Evolutionary conservation across 2,329 filamentous ascomycete species (phyloP), one percentile per base, ranked within the genome.

Genomic region (Colletotrichum lindemuthianum): DNA sequence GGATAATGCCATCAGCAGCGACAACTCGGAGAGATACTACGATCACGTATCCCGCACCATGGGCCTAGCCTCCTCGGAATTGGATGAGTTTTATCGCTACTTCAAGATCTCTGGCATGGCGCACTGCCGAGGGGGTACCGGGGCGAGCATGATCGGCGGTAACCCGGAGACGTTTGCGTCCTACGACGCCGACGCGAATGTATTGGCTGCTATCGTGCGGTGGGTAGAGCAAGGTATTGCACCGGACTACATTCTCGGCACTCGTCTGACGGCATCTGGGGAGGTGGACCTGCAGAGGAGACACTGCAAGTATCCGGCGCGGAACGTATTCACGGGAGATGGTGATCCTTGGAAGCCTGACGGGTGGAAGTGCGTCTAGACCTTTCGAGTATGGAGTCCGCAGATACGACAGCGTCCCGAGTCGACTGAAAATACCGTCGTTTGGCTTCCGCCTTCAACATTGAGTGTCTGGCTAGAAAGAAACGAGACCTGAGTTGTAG

Each of bases 101-200:
- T 86, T 86, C 70, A 71, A 76, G 4, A 78, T 86, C 6, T 82
- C 83, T 1, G 84, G 84, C 1, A 80, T 86, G 75, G 75, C 72
- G 4, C 84, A 87, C 68, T 87, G 85, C 60, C 12, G 50, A 33
- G 79, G 79, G 2, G 85, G 85, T 8, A 73, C 72, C 1, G 83
- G 83, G 0, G 83, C 83, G 0, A 76, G 70, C 66, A 68, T 69
- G 13, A 56, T 78, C 7, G 74, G 76, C 0, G 56, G 50, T 59
- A 72, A 56, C 37, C 65, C 33, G n/a, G 69, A 39, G 47, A 69
- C 36, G 2, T 45, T 50, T 15, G 44, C 50, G 8, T 60, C 56
- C 0, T 69, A 70, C 10, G 68, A 80, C 11, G 75, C 78, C 0
- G 71, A 78, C 7, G 70, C 78, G 24, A 86, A 85, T 36, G 74